Percentiles rank a stretch among this genome's conserved stretches.
phyloP scores from a whole-genome alignment of 2,329 filamentous ascomycete genomes.

The Teratosphaeria zuluensis region DNA sequence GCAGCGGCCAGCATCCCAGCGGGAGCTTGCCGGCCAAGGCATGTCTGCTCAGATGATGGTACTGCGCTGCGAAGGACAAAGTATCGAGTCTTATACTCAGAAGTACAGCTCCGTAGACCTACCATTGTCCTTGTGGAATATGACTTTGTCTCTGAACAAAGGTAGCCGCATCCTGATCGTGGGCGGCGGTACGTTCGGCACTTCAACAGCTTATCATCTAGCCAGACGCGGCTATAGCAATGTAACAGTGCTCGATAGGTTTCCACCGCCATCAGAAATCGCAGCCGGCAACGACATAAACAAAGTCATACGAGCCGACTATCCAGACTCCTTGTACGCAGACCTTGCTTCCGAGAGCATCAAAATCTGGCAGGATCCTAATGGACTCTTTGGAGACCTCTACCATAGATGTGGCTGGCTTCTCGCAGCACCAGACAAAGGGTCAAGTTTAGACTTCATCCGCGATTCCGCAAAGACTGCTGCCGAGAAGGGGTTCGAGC shows the following conservation, averaged over 20 bases:
- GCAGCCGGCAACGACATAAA: slow-evolving; percentile 41
- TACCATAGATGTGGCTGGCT: slow-evolving; percentile 9
- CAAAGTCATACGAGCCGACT: slow-evolving; percentile 58
- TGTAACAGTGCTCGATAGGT: slow-evolving; percentile 39
- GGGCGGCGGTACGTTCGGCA: not conserved
- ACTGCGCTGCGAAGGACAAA: no score
- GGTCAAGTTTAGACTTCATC: slow-evolving; percentile 5
- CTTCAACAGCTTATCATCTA: slow-evolving; percentile 1
- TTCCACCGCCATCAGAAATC: slow-evolving; percentile 35
- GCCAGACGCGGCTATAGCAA: slow-evolving; percentile 33
- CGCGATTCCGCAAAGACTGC: slow-evolving; percentile 7
- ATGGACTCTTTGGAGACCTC: slow-evolving; percentile 5
- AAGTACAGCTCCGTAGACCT: no score
- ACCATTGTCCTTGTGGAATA: not conserved
- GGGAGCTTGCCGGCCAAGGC: not conserved
- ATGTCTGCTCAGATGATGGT: not conserved
- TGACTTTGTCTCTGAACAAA: not conserved
- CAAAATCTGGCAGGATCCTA: slow-evolving; percentile 48
- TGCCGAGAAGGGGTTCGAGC: slow-evolving; percentile 4
- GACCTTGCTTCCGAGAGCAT: slow-evolving; percentile 59
- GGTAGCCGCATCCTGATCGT: not conserved
- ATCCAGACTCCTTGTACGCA: slow-evolving; percentile 65
- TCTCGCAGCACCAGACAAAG: slow-evolving; percentile 5
- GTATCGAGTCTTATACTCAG: no score
- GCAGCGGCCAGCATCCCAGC: not conserved